Percentiles rank a stretch among this genome's conserved stretches.
Conservation (phyloP, 805 yeast species). For the Torulaspora franciscae region DNA sequence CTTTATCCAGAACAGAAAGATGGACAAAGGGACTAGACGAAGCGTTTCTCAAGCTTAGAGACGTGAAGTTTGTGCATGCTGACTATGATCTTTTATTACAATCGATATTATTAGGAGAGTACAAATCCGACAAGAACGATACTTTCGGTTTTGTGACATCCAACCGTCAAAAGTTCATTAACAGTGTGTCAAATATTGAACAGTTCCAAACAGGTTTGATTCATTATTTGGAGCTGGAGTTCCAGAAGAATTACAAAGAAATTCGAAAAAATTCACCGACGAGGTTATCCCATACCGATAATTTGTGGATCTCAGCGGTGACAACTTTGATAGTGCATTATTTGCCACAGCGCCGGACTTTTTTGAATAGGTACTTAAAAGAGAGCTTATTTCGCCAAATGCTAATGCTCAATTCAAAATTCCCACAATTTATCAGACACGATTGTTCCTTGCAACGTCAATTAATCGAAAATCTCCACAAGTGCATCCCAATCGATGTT, state of each 20-base stretch:
- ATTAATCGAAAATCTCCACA: constrained; percentile 4
- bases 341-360: constrained; percentile 14
- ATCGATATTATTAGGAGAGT: constrained; percentile 4
- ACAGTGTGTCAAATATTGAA: constrained; percentile 1
- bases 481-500: background rate
- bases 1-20: background rate
- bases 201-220: constrained; percentile 10
- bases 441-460: constrained; percentile 8
- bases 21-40: background rate
- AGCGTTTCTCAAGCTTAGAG: background rate
- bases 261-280: background rate
- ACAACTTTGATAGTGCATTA: constrained; percentile 9
- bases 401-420: constrained; percentile 11
- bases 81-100: constrained; percentile 8
- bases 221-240: constrained; percentile 6
- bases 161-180: constrained; percentile 4
- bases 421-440: constrained; percentile 5
- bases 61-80: background rate
- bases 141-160: background rate
- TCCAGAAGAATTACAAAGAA: constrained; percentile 6
- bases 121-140: background rate
- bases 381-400: constrained; percentile 12
- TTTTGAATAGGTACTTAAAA: constrained; percentile 9
- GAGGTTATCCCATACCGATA: background rate
- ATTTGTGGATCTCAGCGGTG: constrained; percentile 7